Evolutionary conservation across 2,329 filamentous ascomycete species (phyloP).

Genomic region (Ophiocordyceps australis): DNA sequence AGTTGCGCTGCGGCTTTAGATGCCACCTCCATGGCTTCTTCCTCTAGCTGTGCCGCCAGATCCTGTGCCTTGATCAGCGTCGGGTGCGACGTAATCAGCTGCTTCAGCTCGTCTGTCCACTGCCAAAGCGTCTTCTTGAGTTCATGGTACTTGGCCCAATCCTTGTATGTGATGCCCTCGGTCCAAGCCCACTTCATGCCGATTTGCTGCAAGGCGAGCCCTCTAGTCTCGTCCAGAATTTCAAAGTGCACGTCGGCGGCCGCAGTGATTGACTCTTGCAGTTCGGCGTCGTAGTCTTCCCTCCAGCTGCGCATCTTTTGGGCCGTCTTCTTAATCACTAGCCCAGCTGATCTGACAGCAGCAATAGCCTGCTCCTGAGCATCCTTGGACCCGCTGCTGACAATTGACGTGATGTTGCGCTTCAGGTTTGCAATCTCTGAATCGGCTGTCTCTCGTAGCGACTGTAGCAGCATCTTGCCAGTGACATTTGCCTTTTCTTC

Average conservation of each 20-base stretch:
- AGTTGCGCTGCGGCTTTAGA: constrained; percentile 67
- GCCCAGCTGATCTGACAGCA: constrained; percentile 46
- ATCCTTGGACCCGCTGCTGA: constrained; percentile 24
- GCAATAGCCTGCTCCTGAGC: constrained; percentile 23
- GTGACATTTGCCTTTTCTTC: constrained; percentile 44
- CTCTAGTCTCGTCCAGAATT: constrained; percentile 66
- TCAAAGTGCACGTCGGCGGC: constrained; percentile 67
- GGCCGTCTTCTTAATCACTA: constrained; percentile 58
- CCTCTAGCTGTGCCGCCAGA: constrained; percentile 51
- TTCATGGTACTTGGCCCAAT: constrained; percentile 90
- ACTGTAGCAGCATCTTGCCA: constrained; percentile 46
- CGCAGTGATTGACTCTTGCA: constrained; percentile 47
- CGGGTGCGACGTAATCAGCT: constrained; percentile 56
- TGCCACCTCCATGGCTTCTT: constrained; percentile 63
- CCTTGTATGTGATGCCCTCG: constrained; percentile 88
- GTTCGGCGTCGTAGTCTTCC: constrained; percentile 49
- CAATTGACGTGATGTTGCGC: constrained; percentile 43
- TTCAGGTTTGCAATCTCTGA: constrained; percentile 49
- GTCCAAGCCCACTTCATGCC: constrained; percentile 94
- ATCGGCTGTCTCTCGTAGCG: constrained; percentile 50
- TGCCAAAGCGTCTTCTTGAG: constrained; percentile 67
- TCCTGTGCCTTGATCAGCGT: constrained; percentile 50
- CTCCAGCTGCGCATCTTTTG: constrained; percentile 65
- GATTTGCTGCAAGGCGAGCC: constrained; percentile 75
- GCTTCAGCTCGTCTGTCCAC: constrained; percentile 70